Evolutionary conservation across 164 flowering plant species (phyloP), one percentile per base, ranked within the genome.

Genomic region (Stephania japonica): DNA sequence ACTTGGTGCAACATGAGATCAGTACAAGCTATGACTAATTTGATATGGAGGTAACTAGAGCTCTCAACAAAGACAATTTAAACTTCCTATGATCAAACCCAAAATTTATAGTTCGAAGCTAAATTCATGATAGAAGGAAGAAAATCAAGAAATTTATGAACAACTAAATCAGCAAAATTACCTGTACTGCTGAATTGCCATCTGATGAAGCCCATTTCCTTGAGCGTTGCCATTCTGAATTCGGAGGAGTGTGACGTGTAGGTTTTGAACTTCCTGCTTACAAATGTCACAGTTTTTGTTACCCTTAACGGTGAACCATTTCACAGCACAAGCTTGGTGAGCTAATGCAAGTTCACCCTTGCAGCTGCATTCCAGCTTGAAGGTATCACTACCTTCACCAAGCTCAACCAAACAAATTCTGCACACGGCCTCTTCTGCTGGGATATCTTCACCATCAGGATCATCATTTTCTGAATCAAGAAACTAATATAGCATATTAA

Each of bases 271-370:
- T 75, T 95, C 98, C 81, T 89, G 87, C 73, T 88, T 90, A 78
- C 99, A 95, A 59, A 95, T 89, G 65, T 95, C 98, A 77, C 99
- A 95, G 66, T 83, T 93, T 80, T 87, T 95, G 86, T 89, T 93
- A 42, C 99, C 99, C 79, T 89, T 93, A 72, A 95, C 86, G 83
- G 88, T 86, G 77, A 95, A 95, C 99, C 99, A 95, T 86, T 91
- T 95, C n/a, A 95, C 68, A 21, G 97, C 97, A 83, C 99, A 95
- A 61, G 89, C 97, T 81, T 88, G 84, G 83, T 95, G 99, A 67
- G 99, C 97, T 72, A 95, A 85, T 77, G 96, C 92, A 73, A 95
- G 94, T 82, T 90, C 99, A 5, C 99, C 99, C 87, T 86, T 95
- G 88, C 99, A 95, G 81, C 93, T 87, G 81, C 99, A 95, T 73